These are phyloP conservation scores for Aurinia saxatilis DNA, from an alignment of 345 rosid genomes.

Conservation along the genomic window DNA sequence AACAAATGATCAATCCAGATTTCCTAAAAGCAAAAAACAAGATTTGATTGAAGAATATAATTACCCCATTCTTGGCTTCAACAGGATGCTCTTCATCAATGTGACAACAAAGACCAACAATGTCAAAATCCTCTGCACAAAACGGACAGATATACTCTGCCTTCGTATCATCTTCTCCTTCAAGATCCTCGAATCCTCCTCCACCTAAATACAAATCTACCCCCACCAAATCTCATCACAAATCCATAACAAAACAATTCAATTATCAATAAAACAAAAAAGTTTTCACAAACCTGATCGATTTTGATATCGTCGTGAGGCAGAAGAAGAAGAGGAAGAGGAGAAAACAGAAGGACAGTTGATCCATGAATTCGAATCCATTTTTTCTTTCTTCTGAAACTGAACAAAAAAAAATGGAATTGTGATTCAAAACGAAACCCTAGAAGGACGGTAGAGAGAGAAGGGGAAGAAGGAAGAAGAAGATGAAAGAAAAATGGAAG, in stretches of 20 bases:
- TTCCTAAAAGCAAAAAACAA: neutral
- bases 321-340: conserved; percentile 17
- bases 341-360: conserved; percentile 28
- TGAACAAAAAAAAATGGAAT: neutral
- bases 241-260: neutral
- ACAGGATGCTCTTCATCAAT: conserved; percentile 85
- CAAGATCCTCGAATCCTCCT: conserved; percentile 49
- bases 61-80: conserved; percentile 83
- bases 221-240: neutral
- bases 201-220: conserved; percentile 56
- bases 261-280: neutral
- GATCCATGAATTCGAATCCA: conserved; percentile 32
- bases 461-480: neutral
- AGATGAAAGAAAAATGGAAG: neutral
- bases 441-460: conserved; percentile 5
- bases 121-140: conserved; percentile 76
- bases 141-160: conserved; percentile 70
- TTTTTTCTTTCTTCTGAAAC: neutral
- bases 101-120: conserved; percentile 85
- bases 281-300: conserved; percentile 34
- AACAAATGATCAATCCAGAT: neutral
- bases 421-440: conserved; percentile 13
- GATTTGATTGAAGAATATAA: neutral
- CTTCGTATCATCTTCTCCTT: conserved; percentile 55
- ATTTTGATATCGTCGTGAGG: conserved; percentile 19